Percentiles rank a stretch among this genome's conserved stretches.
Conservation (phyloP, 2,329 filamentous ascomycete species). For the Alternaria sp. region DNA sequence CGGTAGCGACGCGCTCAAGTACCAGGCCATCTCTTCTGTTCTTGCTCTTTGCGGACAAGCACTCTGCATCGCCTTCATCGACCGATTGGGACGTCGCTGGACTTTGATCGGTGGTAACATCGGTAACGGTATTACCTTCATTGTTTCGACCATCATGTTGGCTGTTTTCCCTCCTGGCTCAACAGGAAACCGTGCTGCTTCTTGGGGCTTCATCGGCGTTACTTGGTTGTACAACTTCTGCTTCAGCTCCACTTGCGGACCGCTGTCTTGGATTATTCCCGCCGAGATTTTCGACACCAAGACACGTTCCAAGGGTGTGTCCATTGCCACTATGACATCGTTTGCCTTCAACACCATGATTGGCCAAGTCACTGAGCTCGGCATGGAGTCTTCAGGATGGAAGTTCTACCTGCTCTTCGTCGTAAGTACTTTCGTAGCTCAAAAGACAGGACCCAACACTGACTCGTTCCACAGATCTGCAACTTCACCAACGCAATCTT, state of each 20-base stretch:
- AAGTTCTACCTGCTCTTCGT: conserved; percentile 68
- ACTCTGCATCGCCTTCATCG: conserved; percentile 73
- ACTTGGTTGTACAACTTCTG: conserved; percentile 85
- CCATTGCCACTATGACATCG: conserved; percentile 74
- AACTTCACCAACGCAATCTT: conserved; percentile 74
- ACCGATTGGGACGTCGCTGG: conserved; percentile 74
- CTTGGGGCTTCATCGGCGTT: conserved; percentile 77
- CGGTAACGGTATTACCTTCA: conserved; percentile 76
- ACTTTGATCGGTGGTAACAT: conserved; percentile 75
- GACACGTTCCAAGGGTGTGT: conserved; percentile 77
- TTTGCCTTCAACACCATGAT: conserved; percentile 83
- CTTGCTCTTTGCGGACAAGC: conserved; percentile 74
- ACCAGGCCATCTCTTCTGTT: conserved; percentile 77
- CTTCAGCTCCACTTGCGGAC: conserved; percentile 75
- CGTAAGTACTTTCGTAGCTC: conserved; percentile 43
- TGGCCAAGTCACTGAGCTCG: conserved; percentile 71
- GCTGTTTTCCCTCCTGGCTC: conserved; percentile 68
- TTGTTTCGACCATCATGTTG: conserved; percentile 68
- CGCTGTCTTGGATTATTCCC: conserved; percentile 69
- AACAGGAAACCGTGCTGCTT: conserved; percentile 62
- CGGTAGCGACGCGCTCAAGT: conserved; percentile 71
- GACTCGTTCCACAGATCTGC: conserved; percentile 57
- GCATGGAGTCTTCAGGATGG: conserved; percentile 64
- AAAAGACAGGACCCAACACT: background rate
- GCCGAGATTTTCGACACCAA: conserved; percentile 81